A percentile compares a stretch with the other conserved stretches of the same genome.
Evolutionary conservation across 2,329 filamentous ascomycete genomes (phyloP).

Genomic region (Hypoxylon sp.): DNA sequence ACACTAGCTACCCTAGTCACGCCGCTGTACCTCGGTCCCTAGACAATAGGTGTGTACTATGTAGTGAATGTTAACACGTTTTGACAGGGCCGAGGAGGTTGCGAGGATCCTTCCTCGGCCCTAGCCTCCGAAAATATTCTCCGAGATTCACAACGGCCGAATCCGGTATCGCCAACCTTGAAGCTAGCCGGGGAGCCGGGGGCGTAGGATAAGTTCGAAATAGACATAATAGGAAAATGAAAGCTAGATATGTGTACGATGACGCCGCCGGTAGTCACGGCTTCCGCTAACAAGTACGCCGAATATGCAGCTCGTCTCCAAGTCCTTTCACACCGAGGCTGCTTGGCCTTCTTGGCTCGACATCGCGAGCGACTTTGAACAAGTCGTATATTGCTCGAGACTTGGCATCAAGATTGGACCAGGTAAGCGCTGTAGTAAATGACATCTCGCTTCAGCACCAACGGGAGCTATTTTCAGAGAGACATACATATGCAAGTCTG

Average conservation of each 20-base stretch:
- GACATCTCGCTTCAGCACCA: slow-evolving; percentile 48
- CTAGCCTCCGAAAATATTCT: slow-evolving; percentile 47
- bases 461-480: slow-evolving; percentile 48
- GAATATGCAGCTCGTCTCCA: slow-evolving; percentile 29
- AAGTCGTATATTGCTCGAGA: slow-evolving; percentile 40
- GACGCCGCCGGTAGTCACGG: slow-evolving; percentile 15
- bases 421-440: slow-evolving; percentile 44
- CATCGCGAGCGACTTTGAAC: slow-evolving; percentile 35
- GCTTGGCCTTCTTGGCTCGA: slow-evolving; percentile 26
- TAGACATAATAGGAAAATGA: slow-evolving; percentile 28
- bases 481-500: slow-evolving; percentile 43
- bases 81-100: slow-evolving; percentile 32
- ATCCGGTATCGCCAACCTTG: slow-evolving; percentile 35
- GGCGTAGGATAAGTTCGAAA: slow-evolving; percentile 15
- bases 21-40: slow-evolving; percentile 27
- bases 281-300: slow-evolving; percentile 16
- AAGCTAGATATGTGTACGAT: slow-evolving; percentile 29
- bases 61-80: slow-evolving; percentile 27
- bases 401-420: slow-evolving; percentile 48
- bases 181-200: slow-evolving; percentile 35
- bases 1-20: slow-evolving; percentile 31
- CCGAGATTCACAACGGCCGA: slow-evolving; percentile 46
- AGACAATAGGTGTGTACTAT: slow-evolving; percentile 2
- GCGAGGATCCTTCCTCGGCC: slow-evolving; percentile 45
- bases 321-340: slow-evolving; percentile 34